Base-by-base conservation (phyloP, 306 rosid species). In the Vigna mungo region DNA sequence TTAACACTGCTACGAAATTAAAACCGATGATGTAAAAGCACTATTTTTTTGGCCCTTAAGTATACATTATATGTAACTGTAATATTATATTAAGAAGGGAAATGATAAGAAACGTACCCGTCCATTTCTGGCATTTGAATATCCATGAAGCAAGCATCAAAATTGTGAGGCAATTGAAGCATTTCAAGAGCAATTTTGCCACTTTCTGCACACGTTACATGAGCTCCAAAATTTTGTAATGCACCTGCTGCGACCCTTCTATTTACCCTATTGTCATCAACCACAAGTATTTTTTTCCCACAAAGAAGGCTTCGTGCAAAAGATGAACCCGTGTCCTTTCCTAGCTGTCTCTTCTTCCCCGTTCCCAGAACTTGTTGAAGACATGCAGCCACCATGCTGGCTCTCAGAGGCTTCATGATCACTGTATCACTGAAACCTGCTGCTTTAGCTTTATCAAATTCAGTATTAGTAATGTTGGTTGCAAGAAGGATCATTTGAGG, bases 101-200 rank as follows among this genome's bases (percentile, higher is more conserved):
- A 8, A 9, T 63, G 6, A 60, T 17, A 43, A 59, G 20, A 56
- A 65, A 71, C 91, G 39, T 87, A 94, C 99, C 99, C 99, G 63
- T 96, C 99, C 99, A 96, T 96, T 80, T 96, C 99, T 9, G 99
- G 99, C 99, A 96, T 96, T 75, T 96, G 99, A 80, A 96, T 92
- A 78, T 96, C 99, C 99, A 96, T 96, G 89, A 96, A 96, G 83
- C 99, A 96, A 20, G 99, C 99, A 85, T 96, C 97, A 52, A 96
- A 92, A 67, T 68, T 37, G 68, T 96, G 98, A 11, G 99, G 99
- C 37, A 90, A 76, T 64, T 91, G 86, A 87, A 96, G 99, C 90
- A 88, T 74, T 9, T 79, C 84, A 81, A 96, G 96, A 12, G 99
- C 98, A 71, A 86, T 85, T 87, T 91, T 88, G 52, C 99, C 99